These are phyloP conservation scores for Cutaneotrichosporon sp. DNA, from an alignment of 1,284 basidiomycete genomes.

Conservation along the genomic window DNA sequence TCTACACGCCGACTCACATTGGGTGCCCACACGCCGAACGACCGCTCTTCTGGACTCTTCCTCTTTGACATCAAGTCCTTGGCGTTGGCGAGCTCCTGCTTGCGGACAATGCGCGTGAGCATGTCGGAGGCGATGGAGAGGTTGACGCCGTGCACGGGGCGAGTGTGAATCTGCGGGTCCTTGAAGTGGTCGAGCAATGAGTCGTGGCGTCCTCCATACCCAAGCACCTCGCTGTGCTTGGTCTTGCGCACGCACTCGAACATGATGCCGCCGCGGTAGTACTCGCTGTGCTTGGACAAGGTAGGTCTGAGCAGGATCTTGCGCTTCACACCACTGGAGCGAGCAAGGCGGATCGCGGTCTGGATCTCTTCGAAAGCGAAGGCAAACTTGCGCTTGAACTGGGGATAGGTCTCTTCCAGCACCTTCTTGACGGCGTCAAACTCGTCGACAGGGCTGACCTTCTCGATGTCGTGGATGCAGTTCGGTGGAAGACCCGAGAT, in stretches of 20 bases:
- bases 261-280: constrained; percentile 58
- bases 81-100: constrained; percentile 53
- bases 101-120: constrained; percentile 55
- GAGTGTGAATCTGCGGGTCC: constrained; percentile 45
- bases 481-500: constrained; percentile 38
- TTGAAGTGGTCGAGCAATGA: constrained; percentile 57
- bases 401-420: constrained; percentile 37
- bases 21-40: constrained; percentile 55
- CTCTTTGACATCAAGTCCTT: constrained; percentile 50
- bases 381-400: constrained; percentile 33
- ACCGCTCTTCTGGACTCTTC: constrained; percentile 54
- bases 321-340: constrained; percentile 55
- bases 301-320: constrained; percentile 57
- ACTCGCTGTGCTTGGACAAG: constrained; percentile 44
- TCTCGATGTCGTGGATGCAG: constrained; percentile 46
- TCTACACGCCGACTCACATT: constrained; percentile 25
- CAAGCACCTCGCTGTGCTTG: constrained; percentile 57
- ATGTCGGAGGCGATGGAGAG: constrained; percentile 59
- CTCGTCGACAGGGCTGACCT: constrained; percentile 48
- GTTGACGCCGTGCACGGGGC: constrained; percentile 56
- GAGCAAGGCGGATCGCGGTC: constrained; percentile 52
- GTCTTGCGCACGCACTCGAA: constrained; percentile 58
- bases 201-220: constrained; percentile 53
- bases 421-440: constrained; percentile 33
- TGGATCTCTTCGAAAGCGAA: constrained; percentile 53